Conservation (phyloP, 345 rosid genomes). For the thale cress (Arabidopsis thaliana) region TAIR10.1 NC_003076.8:19714001-19714500, state of each 20-base stretch:
- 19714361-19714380: conserved; percentile 40
- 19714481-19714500: conserved; percentile 48
- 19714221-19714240: conserved; percentile 28
- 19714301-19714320: conserved; percentile 47
- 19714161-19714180: conserved; percentile 53
- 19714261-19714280: conserved; percentile 40
- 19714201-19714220: conserved; percentile 29
- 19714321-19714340: conserved; percentile 36
- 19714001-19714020: conserved; percentile 51
- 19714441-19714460: conserved; percentile 47
- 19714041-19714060: conserved; percentile 46
- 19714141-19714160: conserved; percentile 62
- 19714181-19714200: conserved; percentile 48
- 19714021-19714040: conserved; percentile 48
- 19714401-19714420: conserved; percentile 48
- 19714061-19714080: conserved; percentile 37
- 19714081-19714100: conserved; percentile 44
- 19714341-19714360: conserved; percentile 41
- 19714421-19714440: conserved; percentile 48
- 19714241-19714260: conserved; percentile 22
- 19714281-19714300: conserved; percentile 44
- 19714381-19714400: conserved; percentile 47
- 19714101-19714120: conserved; percentile 42
- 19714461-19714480: conserved; percentile 45
- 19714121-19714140: conserved; percentile 52